Percentiles rank a stretch among this genome's conserved stretches.
Conservation (phyloP, 495 filamentous ascomycete species). For the Lindgomyces ingoldianus region DNA sequence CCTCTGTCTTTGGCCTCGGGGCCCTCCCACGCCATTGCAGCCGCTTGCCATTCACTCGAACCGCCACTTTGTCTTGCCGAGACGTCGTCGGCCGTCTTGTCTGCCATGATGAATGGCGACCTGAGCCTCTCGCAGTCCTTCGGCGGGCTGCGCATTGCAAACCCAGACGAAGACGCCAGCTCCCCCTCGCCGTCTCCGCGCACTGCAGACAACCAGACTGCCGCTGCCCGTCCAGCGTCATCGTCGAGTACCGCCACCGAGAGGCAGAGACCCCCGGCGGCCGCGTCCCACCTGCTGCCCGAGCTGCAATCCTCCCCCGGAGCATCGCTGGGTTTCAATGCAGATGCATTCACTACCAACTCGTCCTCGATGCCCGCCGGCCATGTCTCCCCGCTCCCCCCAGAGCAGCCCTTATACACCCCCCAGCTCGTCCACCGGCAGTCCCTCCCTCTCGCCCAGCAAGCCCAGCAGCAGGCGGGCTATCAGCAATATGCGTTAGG, state of each 20-base stretch:
- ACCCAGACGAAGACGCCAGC: slow-evolving; percentile 72
- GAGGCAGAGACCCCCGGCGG: neutral
- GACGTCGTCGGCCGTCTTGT: no score
- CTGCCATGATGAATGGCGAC: slow-evolving; percentile 76
- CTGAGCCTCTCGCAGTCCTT: slow-evolving; percentile 89
- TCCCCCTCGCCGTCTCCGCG: slow-evolving; percentile 58
- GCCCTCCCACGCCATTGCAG: slow-evolving; percentile 17
- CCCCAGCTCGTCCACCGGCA: slow-evolving; percentile 38
- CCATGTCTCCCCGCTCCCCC: slow-evolving; percentile 21
- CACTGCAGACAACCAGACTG: slow-evolving; percentile 48
- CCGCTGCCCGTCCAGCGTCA: slow-evolving; percentile 30
- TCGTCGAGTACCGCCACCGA: slow-evolving; percentile 40
- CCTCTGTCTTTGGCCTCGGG: slow-evolving; percentile 21
- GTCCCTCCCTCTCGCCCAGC: slow-evolving; percentile 45
- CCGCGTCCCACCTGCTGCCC: slow-evolving; percentile 14
- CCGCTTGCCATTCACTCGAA: slow-evolving; percentile 6
- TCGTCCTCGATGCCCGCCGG: slow-evolving; percentile 14
- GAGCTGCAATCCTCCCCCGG: slow-evolving; percentile 33
- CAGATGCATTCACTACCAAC: slow-evolving; percentile 42
- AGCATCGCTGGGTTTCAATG: slow-evolving; percentile 47
- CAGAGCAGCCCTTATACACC: slow-evolving; percentile 16
- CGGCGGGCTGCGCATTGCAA: slow-evolving; percentile 94
- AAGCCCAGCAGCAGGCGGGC: slow-evolving; percentile 42
- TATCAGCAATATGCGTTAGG: slow-evolving; percentile 52
- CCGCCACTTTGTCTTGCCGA: slow-evolving; percentile 14